Base-by-base conservation (phyloP, 2,329 filamentous ascomycete species). In the Xylariomycetidae sp. region DNA sequence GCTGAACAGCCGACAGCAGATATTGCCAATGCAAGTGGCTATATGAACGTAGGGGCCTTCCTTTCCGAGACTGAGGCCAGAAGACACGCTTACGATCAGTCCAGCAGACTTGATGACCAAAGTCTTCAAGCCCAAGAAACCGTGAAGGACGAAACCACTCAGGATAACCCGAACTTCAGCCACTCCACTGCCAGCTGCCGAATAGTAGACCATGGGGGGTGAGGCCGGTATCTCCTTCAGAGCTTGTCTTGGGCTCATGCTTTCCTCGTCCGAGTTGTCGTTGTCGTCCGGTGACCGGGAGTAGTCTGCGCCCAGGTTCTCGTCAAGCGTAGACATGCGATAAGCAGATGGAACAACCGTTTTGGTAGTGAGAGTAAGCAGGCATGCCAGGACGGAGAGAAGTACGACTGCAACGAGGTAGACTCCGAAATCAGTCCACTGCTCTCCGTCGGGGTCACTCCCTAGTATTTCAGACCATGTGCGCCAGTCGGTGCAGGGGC, bases 1-100 rank as follows among this genome's bases (percentile, higher is more conserved):
- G 40, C 76, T 65, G 49, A 96, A 96, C n/a, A 96, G 59, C 53
- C 92, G 85, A 52, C 90, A 95, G 19, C 83, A 79, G 54, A 98
- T 94, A 50, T 98, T 98, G 38, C 92, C 92, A 15, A 96, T 82
- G 48, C 90, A 95, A 1, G 90, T 85, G 0, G 89, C 88, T 52
- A 96, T 94, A 58, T 98, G 92, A n/a, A 98, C 92, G 51, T 90
- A 96, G 0, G 92, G 92, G 0, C 90, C 76, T 53, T 95, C 92
- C 57, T 98, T 98, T 18, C 92, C 92, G 25, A 98, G 68, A 54
- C 88, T 95, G 39, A 98, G 70, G 4, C 92, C 92, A 3, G 92
- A 96, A 2, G 88, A 83, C 24, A 96, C 88, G 56, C 86, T 93
- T 36, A 96, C 70, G 38, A 95, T 76, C 29, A 98, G 66, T 10